Evolutionary conservation across 352 stramenopile genomes (phyloP).

Genomic region (Hyaloperonospora brassicae): DNA sequence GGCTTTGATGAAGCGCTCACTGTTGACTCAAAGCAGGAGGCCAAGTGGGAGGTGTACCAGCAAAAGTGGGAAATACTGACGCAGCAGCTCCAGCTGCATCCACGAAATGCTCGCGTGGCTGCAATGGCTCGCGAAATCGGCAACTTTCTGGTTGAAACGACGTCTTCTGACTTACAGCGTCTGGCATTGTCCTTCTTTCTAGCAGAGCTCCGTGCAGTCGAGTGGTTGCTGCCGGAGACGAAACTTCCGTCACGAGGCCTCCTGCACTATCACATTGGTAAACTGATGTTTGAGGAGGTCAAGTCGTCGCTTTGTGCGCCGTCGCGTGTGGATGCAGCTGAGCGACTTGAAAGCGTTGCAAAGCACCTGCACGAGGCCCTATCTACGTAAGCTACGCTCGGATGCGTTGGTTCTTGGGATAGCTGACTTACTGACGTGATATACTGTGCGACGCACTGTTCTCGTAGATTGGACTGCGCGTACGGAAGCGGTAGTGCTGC

Average conservation of each 20-base stretch:
- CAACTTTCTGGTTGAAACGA: conserved; percentile 31
- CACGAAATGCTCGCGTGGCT: conserved; percentile 26
- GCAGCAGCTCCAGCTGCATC: conserved; percentile 22
- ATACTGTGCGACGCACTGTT: background rate
- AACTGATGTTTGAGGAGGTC: conserved; percentile 22
- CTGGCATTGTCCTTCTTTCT: conserved; percentile 21
- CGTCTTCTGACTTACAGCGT: conserved; percentile 2
- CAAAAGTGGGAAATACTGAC: conserved; percentile 19
- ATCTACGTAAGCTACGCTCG: conserved; percentile 22
- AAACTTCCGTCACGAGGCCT: conserved; percentile 38
- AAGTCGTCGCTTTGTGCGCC: background rate
- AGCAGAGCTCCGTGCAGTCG: conserved; percentile 26
- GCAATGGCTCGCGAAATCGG: conserved; percentile 27
- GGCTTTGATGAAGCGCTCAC: conserved; percentile 3
- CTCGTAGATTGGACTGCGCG: conserved; percentile 19
- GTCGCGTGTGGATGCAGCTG: conserved; percentile 1
- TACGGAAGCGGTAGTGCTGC: conserved; percentile 22
- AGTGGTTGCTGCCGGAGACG: conserved; percentile 34
- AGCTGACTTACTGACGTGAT: background rate
- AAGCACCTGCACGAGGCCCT: conserved; percentile 33
- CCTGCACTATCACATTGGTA: conserved; percentile 40
- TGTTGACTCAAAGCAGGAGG: conserved; percentile 8
- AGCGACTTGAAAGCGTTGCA: conserved; percentile 14
- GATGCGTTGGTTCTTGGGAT: background rate
- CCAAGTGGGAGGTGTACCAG: conserved; percentile 27